Percentiles rank a stretch among this genome's conserved stretches.
These are phyloP conservation scores for Xylariaceae sp. DNA, from an alignment of 2,329 filamentous ascomycete genomes.

Conservation along the genomic window DNA sequence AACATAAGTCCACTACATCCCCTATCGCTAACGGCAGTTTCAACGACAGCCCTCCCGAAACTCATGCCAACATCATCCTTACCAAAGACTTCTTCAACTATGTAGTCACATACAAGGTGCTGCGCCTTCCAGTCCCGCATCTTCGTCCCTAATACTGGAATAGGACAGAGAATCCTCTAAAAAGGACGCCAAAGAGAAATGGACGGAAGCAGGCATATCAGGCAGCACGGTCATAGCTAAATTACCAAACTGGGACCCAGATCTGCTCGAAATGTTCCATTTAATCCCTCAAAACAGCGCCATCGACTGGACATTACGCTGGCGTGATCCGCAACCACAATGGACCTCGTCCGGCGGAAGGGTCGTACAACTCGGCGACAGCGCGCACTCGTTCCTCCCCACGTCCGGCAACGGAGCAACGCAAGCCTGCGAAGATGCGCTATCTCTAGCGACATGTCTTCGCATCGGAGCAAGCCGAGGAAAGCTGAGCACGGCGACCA, in stretches of 20 bases:
- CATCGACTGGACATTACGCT: conserved; percentile 36
- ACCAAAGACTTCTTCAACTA: conserved; percentile 6
- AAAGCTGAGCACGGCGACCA: conserved; percentile 19
- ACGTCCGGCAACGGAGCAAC: conserved; percentile 33
- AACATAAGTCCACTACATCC: too few relatives aligned
- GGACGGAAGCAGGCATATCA: neutral
- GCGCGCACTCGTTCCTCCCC: conserved; percentile 33
- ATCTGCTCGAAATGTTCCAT: conserved; percentile 8
- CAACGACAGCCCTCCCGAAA: neutral
- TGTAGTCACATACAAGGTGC: conserved; percentile 2
- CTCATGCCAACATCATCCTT: conserved; percentile 1
- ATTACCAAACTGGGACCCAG: neutral
- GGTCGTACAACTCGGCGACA: conserved; percentile 32
- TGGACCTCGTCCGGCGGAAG: conserved; percentile 27
- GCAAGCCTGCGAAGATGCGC: conserved; percentile 33
- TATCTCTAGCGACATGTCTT: conserved; percentile 29
- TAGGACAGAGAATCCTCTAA: too few relatives aligned
- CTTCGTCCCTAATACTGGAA: too few relatives aligned
- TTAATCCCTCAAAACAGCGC: conserved; percentile 15
- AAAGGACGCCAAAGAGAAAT: conserved; percentile 10
- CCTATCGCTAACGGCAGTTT: neutral
- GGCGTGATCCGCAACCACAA: conserved; percentile 30
- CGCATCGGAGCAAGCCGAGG: conserved; percentile 24
- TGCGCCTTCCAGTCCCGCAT: neutral
- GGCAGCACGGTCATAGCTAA: conserved; percentile 1